phyloP scores from a whole-genome alignment of 805 yeast species.

The Candida awuae region DNA sequence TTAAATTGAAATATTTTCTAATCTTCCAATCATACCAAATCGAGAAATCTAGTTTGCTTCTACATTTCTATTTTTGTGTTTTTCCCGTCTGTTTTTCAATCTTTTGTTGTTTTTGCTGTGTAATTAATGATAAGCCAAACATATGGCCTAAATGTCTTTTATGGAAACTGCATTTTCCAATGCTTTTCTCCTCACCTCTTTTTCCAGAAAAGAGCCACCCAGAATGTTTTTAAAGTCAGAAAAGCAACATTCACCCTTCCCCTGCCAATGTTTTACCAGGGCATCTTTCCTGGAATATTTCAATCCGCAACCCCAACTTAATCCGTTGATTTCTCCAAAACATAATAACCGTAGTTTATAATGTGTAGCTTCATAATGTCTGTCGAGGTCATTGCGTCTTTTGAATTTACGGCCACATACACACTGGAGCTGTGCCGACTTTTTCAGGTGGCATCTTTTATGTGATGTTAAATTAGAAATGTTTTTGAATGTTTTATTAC shows the following conservation, averaged over 20 bases:
- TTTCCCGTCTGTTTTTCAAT: too few relatives aligned
- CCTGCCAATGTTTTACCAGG: background rate
- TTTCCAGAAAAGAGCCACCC: background rate
- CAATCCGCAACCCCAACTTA: background rate
- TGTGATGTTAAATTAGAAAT: background rate
- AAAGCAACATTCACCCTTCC: background rate
- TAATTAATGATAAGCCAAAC: too few relatives aligned
- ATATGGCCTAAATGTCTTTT: too few relatives aligned
- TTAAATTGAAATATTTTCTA: too few relatives aligned
- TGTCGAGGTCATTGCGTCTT: constrained; percentile 20
- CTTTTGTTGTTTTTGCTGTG: too few relatives aligned
- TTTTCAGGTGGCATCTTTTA: background rate
- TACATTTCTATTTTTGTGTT: too few relatives aligned
- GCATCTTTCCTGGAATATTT: background rate
- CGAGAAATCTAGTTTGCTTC: too few relatives aligned
- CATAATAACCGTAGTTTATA: background rate
- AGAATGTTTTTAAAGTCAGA: background rate
- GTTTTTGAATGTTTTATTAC: background rate
- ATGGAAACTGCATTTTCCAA: background rate
- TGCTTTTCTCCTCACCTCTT: background rate
- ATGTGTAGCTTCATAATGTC: constrained; percentile 19
- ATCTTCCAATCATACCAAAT: too few relatives aligned
- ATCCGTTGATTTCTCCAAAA: background rate
- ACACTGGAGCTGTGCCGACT: constrained; percentile 12
- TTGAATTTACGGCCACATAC: constrained; percentile 20